A percentile compares a stretch with the other conserved stretches of the same genome.
phyloP scores from a whole-genome alignment of 495 filamentous ascomycete genomes.

The Penicillium lagena region DNA sequence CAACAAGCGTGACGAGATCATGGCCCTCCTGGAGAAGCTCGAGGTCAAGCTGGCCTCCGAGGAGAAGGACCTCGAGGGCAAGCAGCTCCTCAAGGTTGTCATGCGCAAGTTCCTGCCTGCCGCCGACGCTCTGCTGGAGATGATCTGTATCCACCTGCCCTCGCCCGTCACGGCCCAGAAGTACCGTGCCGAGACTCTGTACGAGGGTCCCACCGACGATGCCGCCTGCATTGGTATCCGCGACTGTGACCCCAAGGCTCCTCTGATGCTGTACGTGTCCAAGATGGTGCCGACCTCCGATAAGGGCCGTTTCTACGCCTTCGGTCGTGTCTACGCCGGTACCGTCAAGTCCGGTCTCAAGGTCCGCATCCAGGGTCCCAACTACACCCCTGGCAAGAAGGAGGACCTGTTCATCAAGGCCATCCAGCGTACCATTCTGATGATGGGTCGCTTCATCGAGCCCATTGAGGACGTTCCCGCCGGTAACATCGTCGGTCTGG shows the following conservation, averaged over 20 bases:
- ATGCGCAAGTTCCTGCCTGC: constrained; percentile 98
- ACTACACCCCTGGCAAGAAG: constrained; percentile 97
- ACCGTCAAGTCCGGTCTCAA: constrained; percentile 95
- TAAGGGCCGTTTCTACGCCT: constrained; percentile 99
- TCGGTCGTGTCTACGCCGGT: constrained; percentile 99
- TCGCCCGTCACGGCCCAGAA: constrained; percentile 94
- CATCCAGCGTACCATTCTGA: constrained; percentile 98
- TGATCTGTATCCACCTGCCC: constrained; percentile 99
- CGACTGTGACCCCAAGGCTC: constrained; percentile 94
- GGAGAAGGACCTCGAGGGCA: constrained; percentile 93
- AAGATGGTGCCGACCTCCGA: constrained; percentile 99
- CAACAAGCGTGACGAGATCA: constrained; percentile 94
- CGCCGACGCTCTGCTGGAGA: constrained; percentile 96
- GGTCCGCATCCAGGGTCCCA: constrained; percentile 99
- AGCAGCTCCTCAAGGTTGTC: constrained; percentile 91
- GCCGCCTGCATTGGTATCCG: constrained; percentile 90
- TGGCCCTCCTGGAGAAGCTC: constrained; percentile 79
- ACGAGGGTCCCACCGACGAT: constrained; percentile 94
- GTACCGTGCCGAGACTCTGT: constrained; percentile 97
- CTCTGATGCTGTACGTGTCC: constrained; percentile 99
- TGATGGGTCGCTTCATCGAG: constrained; percentile 99
- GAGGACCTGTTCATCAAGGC: constrained; percentile 99
- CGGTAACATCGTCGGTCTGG: constrained; percentile 98
- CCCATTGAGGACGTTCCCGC: constrained; percentile 98
- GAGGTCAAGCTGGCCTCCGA: constrained; percentile 80